Percentiles rank a stretch among this genome's conserved stretches.
Conservation (phyloP, 2,329 filamentous ascomycete species). For the Alternaria dauci region DNA sequence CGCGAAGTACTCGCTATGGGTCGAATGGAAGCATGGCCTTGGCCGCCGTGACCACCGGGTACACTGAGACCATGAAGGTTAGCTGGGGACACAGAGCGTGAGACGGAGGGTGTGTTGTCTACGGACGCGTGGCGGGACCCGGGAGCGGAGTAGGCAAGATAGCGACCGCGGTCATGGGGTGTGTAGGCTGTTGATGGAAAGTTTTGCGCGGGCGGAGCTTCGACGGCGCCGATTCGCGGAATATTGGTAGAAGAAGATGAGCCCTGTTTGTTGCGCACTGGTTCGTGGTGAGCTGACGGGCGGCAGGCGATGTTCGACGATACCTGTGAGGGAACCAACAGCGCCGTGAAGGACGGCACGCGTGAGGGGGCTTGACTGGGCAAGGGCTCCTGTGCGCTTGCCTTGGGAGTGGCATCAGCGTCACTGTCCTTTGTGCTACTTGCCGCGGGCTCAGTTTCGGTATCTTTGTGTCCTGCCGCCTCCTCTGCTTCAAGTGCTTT, state of each 20-base stretch:
- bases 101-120: slow-evolving; percentile 17
- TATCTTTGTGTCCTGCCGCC: not conserved
- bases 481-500: slow-evolving; percentile 2
- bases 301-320: slow-evolving; percentile 2
- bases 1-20: slow-evolving; percentile 19
- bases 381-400: not conserved
- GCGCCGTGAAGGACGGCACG: not conserved
- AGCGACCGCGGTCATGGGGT: slow-evolving; percentile 30
- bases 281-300: not conserved
- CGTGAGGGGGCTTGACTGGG: not conserved
- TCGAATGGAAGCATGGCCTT: slow-evolving; percentile 8
- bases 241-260: not conserved
- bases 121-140: slow-evolving; percentile 27
- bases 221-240: not conserved
- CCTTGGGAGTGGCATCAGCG: not conserved
- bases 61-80: not conserved
- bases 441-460: not conserved
- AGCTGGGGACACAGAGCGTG: slow-evolving; percentile 7
- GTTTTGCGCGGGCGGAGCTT: not conserved
- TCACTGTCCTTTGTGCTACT: not conserved
- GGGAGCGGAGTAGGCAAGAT: slow-evolving; percentile 38
- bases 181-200: slow-evolving; percentile 19
- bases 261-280: not conserved
- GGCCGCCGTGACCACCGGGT: too few species aligned
- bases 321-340: slow-evolving; percentile 2